Evolutionary conservation across 352 stramenopile species (phyloP).

Genomic region (Phytophthora cryptogea): DNA sequence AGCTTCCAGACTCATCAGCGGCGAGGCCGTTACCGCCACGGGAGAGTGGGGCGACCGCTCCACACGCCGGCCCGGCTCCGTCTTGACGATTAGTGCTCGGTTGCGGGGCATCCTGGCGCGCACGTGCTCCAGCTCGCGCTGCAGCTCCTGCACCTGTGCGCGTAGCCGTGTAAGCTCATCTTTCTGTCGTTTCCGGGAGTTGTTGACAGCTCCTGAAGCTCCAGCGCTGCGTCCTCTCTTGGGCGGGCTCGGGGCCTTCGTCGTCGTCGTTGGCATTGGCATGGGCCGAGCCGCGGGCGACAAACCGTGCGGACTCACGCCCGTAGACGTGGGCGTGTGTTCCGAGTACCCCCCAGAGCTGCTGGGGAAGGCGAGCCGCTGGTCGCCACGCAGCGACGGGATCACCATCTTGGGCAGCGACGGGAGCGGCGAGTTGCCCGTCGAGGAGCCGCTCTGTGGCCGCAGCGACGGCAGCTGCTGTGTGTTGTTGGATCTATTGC

Average conservation of each 20-base stretch:
- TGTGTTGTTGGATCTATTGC: slow-evolving; percentile 8
- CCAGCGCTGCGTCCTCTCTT: slow-evolving; percentile 17
- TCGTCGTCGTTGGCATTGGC: slow-evolving; percentile 1
- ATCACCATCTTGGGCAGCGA: slow-evolving; percentile 47
- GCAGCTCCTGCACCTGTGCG: slow-evolving; percentile 61
- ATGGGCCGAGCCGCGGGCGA: slow-evolving; percentile 17
- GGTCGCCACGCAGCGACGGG: slow-evolving; percentile 25
- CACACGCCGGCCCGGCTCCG: neutral
- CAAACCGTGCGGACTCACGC: slow-evolving; percentile 12
- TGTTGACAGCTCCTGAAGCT: slow-evolving; percentile 36
- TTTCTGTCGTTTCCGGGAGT: slow-evolving; percentile 60
- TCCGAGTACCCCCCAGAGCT: slow-evolving; percentile 11
- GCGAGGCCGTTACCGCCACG: slow-evolving; percentile 18
- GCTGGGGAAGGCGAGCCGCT: slow-evolving; percentile 27
- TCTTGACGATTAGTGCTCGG: slow-evolving; percentile 5
- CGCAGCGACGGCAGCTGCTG: slow-evolving; percentile 36
- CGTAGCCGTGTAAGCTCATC: slow-evolving; percentile 54
- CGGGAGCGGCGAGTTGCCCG: slow-evolving; percentile 24
- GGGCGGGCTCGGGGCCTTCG: slow-evolving; percentile 9
- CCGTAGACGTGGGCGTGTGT: slow-evolving; percentile 14
- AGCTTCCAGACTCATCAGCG: slow-evolving; percentile 21
- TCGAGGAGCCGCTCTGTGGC: slow-evolving; percentile 14
- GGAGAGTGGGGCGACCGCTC: slow-evolving; percentile 19
- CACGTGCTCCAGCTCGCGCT: slow-evolving; percentile 52
- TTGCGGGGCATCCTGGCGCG: slow-evolving; percentile 31